These are phyloP conservation scores for Patellifolia procumbens DNA, from an alignment of 179 eudicot species.

Conservation along the genomic window DNA sequence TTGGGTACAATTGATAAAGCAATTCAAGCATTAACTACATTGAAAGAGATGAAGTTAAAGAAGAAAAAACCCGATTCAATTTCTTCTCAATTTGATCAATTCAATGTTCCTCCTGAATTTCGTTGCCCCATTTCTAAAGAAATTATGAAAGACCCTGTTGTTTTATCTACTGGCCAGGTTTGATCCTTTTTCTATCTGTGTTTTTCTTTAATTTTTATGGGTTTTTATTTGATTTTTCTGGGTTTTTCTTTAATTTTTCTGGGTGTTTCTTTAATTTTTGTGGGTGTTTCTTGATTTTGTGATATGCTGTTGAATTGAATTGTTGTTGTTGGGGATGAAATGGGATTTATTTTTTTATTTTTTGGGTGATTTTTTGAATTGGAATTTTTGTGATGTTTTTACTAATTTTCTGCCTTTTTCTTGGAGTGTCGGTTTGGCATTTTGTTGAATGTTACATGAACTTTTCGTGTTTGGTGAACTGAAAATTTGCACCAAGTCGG, in stretches of 20 bases:
- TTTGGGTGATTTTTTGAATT: neutral
- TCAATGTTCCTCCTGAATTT: conserved; percentile 32
- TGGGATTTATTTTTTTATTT: neutral
- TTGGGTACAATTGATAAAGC: conserved; percentile 24
- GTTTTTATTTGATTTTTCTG: neutral
- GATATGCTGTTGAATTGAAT: neutral
- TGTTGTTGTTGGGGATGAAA: neutral
- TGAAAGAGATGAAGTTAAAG: conserved; percentile 27
- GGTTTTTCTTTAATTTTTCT: neutral
- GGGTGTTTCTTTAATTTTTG: neutral
- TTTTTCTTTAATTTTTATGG: neutral
- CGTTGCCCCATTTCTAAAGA: conserved; percentile 33
- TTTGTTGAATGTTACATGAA: conserved; percentile 11
- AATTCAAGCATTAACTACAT: conserved; percentile 31
- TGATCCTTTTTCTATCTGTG: neutral
- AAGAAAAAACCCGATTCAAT: conserved; percentile 22
- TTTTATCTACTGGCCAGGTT: conserved; percentile 36
- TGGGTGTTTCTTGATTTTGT: neutral
- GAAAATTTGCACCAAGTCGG: conserved; percentile 17
- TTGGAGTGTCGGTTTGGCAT: conserved; percentile 27
- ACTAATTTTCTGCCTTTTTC: neutral
- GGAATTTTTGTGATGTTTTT: neutral
- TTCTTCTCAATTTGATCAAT: conserved; percentile 15
- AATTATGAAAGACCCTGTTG: conserved; percentile 38
- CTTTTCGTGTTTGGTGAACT: conserved; percentile 5